Base-by-base conservation (phyloP, 495 filamentous ascomycete species). In the Hypoxylon crocopeplum region DNA sequence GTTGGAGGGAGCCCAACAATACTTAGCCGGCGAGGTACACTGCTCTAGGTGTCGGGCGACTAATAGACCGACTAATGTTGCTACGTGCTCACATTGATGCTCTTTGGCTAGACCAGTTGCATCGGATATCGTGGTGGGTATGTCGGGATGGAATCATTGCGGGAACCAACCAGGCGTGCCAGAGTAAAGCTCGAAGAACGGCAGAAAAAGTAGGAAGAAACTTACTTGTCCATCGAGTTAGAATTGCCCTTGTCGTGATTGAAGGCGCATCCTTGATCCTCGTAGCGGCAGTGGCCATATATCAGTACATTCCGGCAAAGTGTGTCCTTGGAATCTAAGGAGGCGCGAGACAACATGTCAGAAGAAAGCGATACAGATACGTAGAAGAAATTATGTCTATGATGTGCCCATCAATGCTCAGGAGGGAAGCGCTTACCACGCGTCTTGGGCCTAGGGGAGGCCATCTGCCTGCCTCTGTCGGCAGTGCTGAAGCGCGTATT, bases 251-350 rank as follows among this genome's bases (percentile, higher is more conserved):
- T 93, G 54, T 96, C 89, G 71, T 97, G 93, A 64, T 93, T 93
- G 76, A 95, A 97, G 57, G 88, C 84, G 73, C 93, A 97, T 16
- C 91, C 90, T 77, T 92, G 88, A 67, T 94, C 90, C 74, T 94
- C 88, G 73, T 89, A 96, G 44, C 90, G 88, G 72, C 93, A 98
- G 70, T 92, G 87, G 22, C 93, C 93, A 72, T 96, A 97, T 55
- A 98, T 96, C 30, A 91, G 84, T 10, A 98, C 86, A 72, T 98
- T 97, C 60, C 93, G 86, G 76, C 93, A 98, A 20, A 94, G 79
- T 0, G 90, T 96, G 63, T 93, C 92, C 73, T 93, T 96, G 48
- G 88, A 73, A 48, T 79, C 76, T 79, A 33, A 56, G 41, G 15
- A 44, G 34, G 36, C 30, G n/a, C n/a, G n/a, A n/a, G n/a, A n/a